phyloP scores from a whole-genome alignment of 805 yeast species.

The Jamesozyma spencerorum region DNA sequence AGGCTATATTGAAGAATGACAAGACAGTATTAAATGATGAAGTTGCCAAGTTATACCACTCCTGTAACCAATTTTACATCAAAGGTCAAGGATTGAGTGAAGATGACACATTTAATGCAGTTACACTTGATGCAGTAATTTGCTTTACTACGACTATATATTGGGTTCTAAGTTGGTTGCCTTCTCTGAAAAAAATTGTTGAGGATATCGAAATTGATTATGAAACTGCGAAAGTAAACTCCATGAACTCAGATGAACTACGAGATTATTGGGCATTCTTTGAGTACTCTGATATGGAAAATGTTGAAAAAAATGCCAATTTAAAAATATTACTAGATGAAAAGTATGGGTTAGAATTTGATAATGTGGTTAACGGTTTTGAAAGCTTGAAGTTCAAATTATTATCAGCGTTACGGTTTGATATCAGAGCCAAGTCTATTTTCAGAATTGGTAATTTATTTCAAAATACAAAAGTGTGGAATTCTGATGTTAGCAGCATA shows the following conservation, averaged over 20 bases:
- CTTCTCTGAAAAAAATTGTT: slow-evolving; percentile 39
- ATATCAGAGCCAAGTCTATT: slow-evolving; percentile 23
- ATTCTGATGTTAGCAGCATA: slow-evolving; percentile 24
- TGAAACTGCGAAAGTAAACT: neutral
- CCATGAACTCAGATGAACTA: slow-evolving; percentile 24
- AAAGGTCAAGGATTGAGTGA: slow-evolving; percentile 28
- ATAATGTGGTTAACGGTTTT: slow-evolving; percentile 13
- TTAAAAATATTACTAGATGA: slow-evolving; percentile 17
- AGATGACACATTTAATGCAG: slow-evolving; percentile 46
- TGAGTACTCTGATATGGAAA: slow-evolving; percentile 25
- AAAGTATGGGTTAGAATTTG: slow-evolving; percentile 14
- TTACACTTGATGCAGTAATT: slow-evolving; percentile 42
- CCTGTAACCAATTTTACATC: slow-evolving; percentile 26
- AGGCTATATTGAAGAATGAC: slow-evolving; percentile 22
- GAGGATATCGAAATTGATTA: slow-evolving; percentile 5
- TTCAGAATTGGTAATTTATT: slow-evolving; percentile 23
- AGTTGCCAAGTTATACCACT: slow-evolving; percentile 19
- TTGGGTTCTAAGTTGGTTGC: slow-evolving; percentile 56
- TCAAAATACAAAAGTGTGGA: slow-evolving; percentile 21
- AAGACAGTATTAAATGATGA: slow-evolving; percentile 21
- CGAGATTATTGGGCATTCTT: slow-evolving; percentile 34
- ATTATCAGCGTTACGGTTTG: slow-evolving; percentile 23
- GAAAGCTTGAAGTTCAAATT: slow-evolving; percentile 12
- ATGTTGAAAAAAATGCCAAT: slow-evolving; percentile 8
- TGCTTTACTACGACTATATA: slow-evolving; percentile 44